Conservation (phyloP, 2,329 filamentous ascomycete genomes). For the Cadophora sp. region DNA sequence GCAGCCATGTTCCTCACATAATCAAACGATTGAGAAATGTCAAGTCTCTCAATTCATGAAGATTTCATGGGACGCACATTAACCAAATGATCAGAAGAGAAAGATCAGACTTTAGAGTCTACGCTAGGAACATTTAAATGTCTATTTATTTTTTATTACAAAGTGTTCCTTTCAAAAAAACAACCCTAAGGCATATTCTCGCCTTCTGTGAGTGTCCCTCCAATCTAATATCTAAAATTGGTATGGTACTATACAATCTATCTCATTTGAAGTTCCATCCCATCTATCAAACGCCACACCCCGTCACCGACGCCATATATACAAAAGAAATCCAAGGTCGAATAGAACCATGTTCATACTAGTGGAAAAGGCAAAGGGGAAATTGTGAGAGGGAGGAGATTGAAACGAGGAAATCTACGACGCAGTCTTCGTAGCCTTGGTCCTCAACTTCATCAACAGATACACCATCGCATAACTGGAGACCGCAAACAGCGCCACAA, state of each 20-base stretch:
- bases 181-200: not conserved
- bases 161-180: not conserved
- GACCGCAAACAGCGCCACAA: constrained; percentile 52
- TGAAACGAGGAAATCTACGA: not conserved
- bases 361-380: not conserved
- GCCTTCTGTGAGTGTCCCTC: not conserved
- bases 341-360: not conserved
- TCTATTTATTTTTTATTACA: not conserved
- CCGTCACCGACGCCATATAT: not conserved
- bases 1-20: not conserved
- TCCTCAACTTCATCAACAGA: constrained; percentile 55
- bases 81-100: not conserved
- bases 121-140: not conserved
- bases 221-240: not conserved
- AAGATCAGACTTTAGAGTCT: not conserved
- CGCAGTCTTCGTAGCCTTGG: constrained; percentile 54
- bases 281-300: constrained; percentile 1
- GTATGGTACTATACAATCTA: not conserved
- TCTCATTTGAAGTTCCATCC: not conserved
- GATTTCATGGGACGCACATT: no score
- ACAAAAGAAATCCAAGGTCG: not conserved
- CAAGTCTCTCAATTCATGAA: no score
- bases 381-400: not conserved
- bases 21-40: no score
- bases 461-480: constrained; percentile 52